These are phyloP conservation scores for Nicotiana sylvestris DNA, from an alignment of 257 asterid genomes.

Conservation along the genomic window DNA sequence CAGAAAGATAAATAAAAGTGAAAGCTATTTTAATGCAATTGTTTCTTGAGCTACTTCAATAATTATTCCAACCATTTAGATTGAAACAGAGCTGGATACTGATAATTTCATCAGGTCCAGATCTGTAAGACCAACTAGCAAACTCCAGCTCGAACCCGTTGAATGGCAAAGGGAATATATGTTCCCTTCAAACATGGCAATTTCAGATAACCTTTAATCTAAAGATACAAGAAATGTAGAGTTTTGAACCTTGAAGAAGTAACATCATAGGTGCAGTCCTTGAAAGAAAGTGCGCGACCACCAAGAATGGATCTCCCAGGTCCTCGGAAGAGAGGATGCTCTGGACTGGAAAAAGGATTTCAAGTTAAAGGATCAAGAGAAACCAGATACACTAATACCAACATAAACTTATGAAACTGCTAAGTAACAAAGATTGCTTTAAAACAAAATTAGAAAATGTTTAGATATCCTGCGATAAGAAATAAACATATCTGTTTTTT, in stretches of 20 bases:
- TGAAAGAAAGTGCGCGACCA: conserved; percentile 48
- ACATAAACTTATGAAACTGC: background rate
- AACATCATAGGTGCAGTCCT: conserved; percentile 49
- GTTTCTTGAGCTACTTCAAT: conserved; percentile 6
- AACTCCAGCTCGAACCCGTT: background rate
- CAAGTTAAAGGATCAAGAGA: background rate
- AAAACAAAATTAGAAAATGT: background rate
- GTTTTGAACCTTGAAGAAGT: conserved; percentile 60
- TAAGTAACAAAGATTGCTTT: background rate
- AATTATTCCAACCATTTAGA: background rate
- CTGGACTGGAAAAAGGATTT: conserved; percentile 53
- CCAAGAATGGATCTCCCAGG: conserved; percentile 92
- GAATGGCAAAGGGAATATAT: background rate
- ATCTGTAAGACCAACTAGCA: background rate
- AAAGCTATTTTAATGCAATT: background rate
- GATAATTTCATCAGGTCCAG: background rate
- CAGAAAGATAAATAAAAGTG: background rate
- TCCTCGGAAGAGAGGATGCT: conserved; percentile 68
- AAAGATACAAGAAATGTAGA: conserved; percentile 14
- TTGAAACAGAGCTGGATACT: conserved; percentile 2
- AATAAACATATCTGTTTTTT: background rate
- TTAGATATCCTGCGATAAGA: background rate
- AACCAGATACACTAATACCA: background rate
- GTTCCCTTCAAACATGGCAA: background rate
- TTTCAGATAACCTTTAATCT: background rate